Evolutionary conservation across 2,329 filamentous ascomycete genomes (phyloP).

Genomic region (Helicocarpus griseus): DNA sequence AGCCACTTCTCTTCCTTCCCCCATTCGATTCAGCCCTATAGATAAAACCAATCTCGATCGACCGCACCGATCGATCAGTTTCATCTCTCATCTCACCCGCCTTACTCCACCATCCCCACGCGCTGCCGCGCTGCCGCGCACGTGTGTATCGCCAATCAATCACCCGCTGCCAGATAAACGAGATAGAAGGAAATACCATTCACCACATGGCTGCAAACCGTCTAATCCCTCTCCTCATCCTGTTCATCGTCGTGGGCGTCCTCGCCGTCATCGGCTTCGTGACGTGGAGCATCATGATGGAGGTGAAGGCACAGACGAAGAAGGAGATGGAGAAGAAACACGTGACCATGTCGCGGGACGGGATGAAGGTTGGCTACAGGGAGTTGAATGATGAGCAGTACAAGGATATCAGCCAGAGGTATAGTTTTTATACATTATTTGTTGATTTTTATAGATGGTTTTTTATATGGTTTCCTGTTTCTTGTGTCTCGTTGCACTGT

Average conservation of each 20-base stretch:
- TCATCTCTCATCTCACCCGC: no score
- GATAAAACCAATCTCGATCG: no score
- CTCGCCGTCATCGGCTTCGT: conserved; percentile 47
- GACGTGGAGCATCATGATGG: conserved; percentile 48
- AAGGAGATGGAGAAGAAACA: conserved; percentile 57
- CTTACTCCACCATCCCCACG: no score
- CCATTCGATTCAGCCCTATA: no score
- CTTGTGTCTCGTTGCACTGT: no score
- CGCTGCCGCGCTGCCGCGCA: no score
- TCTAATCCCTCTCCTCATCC: conserved; percentile 48
- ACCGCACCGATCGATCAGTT: no score
- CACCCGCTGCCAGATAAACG: neutral
- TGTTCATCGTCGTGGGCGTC: conserved; percentile 44
- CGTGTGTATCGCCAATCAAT: neutral
- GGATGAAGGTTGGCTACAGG: conserved; percentile 52
- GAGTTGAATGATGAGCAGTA: conserved; percentile 49
- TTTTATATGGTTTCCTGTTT: neutral
- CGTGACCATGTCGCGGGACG: conserved; percentile 50
- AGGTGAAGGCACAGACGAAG: conserved; percentile 47
- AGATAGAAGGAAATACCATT: neutral
- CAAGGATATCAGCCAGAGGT: conserved; percentile 51
- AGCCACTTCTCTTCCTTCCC: no score
- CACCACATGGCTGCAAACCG: conserved; percentile 3
- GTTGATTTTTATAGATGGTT: neutral
- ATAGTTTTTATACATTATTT: conserved; percentile 1